Base-by-base conservation (phyloP, 495 filamentous ascomycete species). In the Podospora appendiculata region DNA sequence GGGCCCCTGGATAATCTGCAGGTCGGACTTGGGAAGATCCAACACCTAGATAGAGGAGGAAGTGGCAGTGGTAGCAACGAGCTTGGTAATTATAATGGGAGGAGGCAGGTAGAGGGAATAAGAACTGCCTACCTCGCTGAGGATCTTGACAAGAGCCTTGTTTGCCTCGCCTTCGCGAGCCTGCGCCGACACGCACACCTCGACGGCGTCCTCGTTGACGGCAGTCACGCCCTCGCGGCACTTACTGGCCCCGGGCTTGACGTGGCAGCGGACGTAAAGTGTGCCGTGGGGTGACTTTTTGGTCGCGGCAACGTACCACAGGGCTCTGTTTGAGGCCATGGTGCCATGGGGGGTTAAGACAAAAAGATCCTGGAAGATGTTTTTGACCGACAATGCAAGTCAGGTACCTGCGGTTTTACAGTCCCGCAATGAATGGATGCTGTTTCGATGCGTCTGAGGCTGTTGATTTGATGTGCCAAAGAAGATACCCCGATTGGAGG, bases 161-260 rank as follows among this genome's bases (percentile, higher is more conserved):
- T 89, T 89, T 4, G 84, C 80, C 62, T 84, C 81, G 2, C 84
- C 83, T 18, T 86, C 80, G 36, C 78, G 71, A 9, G 84, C 77
- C 44, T 75, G 81, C 0, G 81, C 84, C 3, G 83, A 62, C 0
- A 87, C 83, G 32, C 78, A 82, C 1, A 89, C 60, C 45, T 84
- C 78, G 49, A 88, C 72, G 10, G 67, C 65, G 7, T 81, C 74
- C 1, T 76, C 67, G 2, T 73, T 74, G 8, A 87, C 67, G 1
- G 67, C 68, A 10, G 67, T 64, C 18, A 87, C 71, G 3, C 83
- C 82, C 54, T 84, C 77, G 6, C 82, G 76, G 41, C 72, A 67
- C n/a, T 77, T 77, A 50, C 74, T 82, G 7, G 76, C 77, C n/a
- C 81, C 80, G 11, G 84, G 79, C 44, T 85, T 85, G 48, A 87